Evolutionary conservation across 148 eudicot species (phyloP), one percentile per base, ranked within the genome.

Genomic region (Silene conica): DNA sequence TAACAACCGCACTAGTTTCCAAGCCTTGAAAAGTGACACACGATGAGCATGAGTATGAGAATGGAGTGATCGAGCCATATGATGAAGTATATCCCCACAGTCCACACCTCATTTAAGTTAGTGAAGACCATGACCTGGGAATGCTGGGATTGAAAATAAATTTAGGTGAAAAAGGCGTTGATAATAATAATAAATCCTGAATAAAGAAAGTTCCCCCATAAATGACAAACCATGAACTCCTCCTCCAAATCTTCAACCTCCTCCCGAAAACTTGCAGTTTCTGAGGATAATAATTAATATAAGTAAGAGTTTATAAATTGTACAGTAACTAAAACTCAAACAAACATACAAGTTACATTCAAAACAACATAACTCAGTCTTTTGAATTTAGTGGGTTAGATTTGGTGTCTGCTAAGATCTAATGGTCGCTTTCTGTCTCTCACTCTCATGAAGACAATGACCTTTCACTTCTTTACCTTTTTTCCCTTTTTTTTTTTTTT

Each of bases 401-500:
- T 86, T 86, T 84, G 76, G 55, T 76, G 82, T 86, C 85, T 84
- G 78, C 25, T 76, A 80, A 86, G 83, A 80, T 80, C 82, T 78
- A 70, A 64, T 78, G 80, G 88, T 87, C 86, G 79, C 85, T 87
- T 87, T 85, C 90, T 73, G 77, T 75, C 76, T 80, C 87, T 91
- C 87, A 91, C 81, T 91, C 90, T 80, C 90, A 91, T 82, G 93
- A 85, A 79, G 91, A 87, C 55, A 91, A 82, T 46, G 97, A 87
- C 93, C 82, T 84, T 77, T 87, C 90, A 64, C 71, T 74, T 60
- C 69, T 67, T 55, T 56, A 48, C 28, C 76, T 18, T 11, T 10
- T n/a, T n/a, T n/a, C n/a, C n/a, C n/a, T n/a, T n/a, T n/a, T n/a
- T n/a, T n/a, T n/a, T n/a, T n/a, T n/a, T n/a, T n/a, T n/a, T n/a